A percentile compares a stretch with the other conserved stretches of the same genome.
Evolutionary conservation across 257 asterid species (phyloP).

Genomic region (Solanum peruvianum): DNA sequence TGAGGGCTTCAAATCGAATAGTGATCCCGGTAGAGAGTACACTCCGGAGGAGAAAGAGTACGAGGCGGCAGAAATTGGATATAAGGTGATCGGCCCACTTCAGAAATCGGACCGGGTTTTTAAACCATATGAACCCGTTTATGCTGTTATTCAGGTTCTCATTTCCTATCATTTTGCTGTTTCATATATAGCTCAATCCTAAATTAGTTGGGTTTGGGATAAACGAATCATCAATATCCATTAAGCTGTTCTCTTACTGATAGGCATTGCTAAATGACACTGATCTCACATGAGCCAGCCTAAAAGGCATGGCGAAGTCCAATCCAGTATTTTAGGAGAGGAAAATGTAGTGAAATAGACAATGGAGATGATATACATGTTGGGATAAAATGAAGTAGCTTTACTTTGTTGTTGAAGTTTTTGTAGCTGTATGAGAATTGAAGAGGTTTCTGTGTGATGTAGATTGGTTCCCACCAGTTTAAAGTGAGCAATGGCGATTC

Average conservation of each 20-base stretch:
- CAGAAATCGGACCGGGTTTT: constrained; percentile 43
- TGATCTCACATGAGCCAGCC: neutral
- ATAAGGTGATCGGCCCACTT: constrained; percentile 61
- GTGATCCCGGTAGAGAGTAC: neutral
- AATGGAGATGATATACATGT: neutral
- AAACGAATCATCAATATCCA: neutral
- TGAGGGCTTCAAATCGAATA: neutral
- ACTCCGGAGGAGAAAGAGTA: neutral
- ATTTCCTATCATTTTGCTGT: neutral
- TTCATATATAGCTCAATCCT: neutral
- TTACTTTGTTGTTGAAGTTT: neutral
- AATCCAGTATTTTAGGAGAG: neutral
- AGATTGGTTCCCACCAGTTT: constrained; percentile 96
- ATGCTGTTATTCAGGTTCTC: constrained; percentile 73
- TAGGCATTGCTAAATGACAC: neutral
- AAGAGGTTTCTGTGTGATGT: neutral
- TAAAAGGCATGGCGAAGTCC: neutral
- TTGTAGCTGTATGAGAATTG: neutral
- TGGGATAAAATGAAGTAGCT: neutral
- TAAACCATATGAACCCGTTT: constrained; percentile 58
- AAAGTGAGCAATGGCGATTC: constrained; percentile 86
- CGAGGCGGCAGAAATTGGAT: constrained; percentile 51
- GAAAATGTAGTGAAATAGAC: neutral
- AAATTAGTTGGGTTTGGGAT: neutral
- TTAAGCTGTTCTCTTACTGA: neutral